phyloP scores from a whole-genome alignment of 805 yeast species.

The Barnettozyma vustinii region DNA sequence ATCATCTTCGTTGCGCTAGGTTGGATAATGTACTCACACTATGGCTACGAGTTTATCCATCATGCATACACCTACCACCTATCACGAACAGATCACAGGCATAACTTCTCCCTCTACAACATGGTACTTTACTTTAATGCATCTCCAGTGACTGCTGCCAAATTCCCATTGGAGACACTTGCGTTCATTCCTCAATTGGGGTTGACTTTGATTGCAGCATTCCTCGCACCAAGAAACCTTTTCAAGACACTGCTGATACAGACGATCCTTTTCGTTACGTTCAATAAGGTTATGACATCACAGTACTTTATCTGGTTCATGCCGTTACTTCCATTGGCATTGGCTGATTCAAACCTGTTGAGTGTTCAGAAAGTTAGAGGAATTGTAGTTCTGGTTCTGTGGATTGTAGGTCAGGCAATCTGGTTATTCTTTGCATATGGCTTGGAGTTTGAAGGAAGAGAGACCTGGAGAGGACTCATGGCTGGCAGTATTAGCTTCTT shows the following conservation, averaged over 20 bases:
- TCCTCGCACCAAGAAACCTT: constrained; percentile 37
- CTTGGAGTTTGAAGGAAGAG: constrained; percentile 72
- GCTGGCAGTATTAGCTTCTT: constrained; percentile 54
- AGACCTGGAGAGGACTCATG: constrained; percentile 57
- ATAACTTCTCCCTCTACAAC: constrained; percentile 88
- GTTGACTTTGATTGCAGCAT: constrained; percentile 53
- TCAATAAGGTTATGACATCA: constrained; percentile 83
- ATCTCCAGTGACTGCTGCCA: constrained; percentile 33
- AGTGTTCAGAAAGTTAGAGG: constrained; percentile 33
- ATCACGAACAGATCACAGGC: constrained; percentile 84
- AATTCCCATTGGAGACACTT: constrained; percentile 13
- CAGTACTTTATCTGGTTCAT: constrained; percentile 96
- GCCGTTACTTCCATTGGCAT: constrained; percentile 71
- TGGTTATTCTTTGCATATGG: constrained; percentile 80
- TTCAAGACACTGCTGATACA: constrained; percentile 62
- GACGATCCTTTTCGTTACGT: constrained; percentile 71
- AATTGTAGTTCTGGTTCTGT: constrained; percentile 37
- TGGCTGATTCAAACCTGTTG: constrained; percentile 41
- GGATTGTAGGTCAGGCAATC: constrained; percentile 66
- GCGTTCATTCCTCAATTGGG: constrained; percentile 49
- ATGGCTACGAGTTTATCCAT: constrained; percentile 70
- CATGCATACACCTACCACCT: constrained; percentile 84
- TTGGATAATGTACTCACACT: constrained; percentile 54
- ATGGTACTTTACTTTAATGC: constrained; percentile 52
- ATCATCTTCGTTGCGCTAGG: constrained; percentile 44